These are phyloP conservation scores for Penicillium manginii DNA, from an alignment of 495 filamentous ascomycete genomes.

Conservation along the genomic window DNA sequence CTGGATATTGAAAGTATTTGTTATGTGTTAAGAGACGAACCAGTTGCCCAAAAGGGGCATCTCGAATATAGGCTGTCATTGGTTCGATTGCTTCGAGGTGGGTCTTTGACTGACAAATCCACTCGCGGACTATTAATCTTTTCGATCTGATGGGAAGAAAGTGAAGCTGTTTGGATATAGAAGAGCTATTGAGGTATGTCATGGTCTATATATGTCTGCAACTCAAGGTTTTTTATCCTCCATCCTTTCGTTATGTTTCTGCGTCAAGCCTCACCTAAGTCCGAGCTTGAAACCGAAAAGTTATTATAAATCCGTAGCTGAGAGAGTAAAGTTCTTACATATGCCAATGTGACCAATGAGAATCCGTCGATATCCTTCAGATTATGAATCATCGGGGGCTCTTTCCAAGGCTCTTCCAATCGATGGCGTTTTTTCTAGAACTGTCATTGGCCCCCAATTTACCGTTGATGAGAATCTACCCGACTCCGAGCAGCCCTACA, in stretches of 20 bases:
- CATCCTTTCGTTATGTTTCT: constrained; percentile 7
- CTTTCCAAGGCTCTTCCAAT: not conserved
- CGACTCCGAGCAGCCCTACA: constrained; percentile 1
- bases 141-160: not conserved
- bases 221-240: not conserved
- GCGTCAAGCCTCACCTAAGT: constrained; percentile 1
- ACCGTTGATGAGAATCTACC: not conserved
- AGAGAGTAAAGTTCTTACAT: not conserved
- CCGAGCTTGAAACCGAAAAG: constrained; percentile 4
- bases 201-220: constrained; percentile 2
- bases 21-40: constrained; percentile 54
- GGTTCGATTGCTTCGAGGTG: not conserved
- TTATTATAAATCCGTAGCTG: not conserved
- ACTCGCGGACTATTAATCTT: not conserved
- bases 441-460: not conserved
- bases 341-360: constrained; percentile 1
- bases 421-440: not conserved
- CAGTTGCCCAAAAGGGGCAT: constrained; percentile 57
- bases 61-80: constrained; percentile 45
- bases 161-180: not conserved
- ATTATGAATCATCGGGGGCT: not conserved
- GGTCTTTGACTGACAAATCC: constrained; percentile 2
- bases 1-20: constrained; percentile 55
- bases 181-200: not conserved
- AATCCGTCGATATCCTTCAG: not conserved